Conservation (phyloP, 2,329 filamentous ascomycete species). For the Colletotrichum sidae region DNA sequence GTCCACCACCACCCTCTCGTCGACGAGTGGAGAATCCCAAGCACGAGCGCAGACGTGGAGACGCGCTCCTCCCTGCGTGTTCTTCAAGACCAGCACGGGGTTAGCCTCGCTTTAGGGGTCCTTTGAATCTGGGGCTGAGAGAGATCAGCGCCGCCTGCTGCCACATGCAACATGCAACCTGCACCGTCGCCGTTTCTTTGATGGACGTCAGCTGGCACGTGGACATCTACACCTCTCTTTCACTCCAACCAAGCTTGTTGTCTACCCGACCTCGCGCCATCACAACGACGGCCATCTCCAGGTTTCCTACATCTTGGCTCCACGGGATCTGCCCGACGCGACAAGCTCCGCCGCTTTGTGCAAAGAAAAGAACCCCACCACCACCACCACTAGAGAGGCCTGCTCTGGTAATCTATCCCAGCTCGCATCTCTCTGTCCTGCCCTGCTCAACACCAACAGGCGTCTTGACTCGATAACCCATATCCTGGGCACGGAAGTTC, state of each 20-base stretch:
- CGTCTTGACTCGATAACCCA: too few relatives aligned
- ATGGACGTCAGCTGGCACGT: neutral
- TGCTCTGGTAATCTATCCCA: neutral
- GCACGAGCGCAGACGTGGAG: too few relatives aligned
- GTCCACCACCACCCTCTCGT: too few relatives aligned
- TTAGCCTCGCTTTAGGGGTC: constrained; percentile 32
- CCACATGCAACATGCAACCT: neutral
- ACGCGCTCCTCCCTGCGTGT: too few relatives aligned
- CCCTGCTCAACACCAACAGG: too few relatives aligned
- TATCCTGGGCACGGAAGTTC: too few relatives aligned
- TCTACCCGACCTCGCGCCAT: too few relatives aligned
- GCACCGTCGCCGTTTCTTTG: too few relatives aligned
- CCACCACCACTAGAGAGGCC: neutral
- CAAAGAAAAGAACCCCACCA: neutral
- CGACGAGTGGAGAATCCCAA: too few relatives aligned
- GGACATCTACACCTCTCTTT: neutral
- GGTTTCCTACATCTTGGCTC: neutral
- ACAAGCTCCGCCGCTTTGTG: neutral
- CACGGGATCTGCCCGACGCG: constrained; percentile 35
- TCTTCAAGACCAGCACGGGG: neutral
- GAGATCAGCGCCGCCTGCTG: neutral
- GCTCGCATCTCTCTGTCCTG: too few relatives aligned
- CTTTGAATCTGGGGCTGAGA: constrained; percentile 3
- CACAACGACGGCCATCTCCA: too few relatives aligned
- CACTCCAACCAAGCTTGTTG: too few relatives aligned